Evolutionary conservation across 108 stramenopile species (phyloP), one percentile per base, ranked within the genome.

Genomic region (Schizochytrium sp.): DNA sequence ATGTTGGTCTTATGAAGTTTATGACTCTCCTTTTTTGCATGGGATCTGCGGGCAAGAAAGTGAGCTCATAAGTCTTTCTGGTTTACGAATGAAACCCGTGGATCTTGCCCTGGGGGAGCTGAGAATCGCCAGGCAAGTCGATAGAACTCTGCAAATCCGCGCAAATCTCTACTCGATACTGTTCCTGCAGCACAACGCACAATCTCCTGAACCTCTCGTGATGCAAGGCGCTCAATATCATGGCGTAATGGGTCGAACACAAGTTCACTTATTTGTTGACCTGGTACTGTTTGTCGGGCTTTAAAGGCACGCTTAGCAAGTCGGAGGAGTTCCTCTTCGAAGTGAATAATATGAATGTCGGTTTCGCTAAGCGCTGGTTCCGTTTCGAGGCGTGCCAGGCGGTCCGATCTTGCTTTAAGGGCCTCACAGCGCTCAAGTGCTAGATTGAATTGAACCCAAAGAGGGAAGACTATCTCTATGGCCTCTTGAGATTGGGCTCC

Each of bases 391-490:
- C 64, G 64, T 44, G 64, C 64, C 12, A 69, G 28, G 15, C 64
- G 64, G 64, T 69, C 64, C 5, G 64, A 38, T 38, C 64, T 38
- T 44, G 64, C 64, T 44, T 69, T 69, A 0, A 69, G 64, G 42
- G 64, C 64, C 64, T 69, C 64, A 44, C 64, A 69, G 64, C 64
- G 64, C 28, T 69, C 64, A 15, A 69, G 64, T 44, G 44, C 64
- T 2, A 69, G 1, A 15, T 69, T 69, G 64, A 69, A 69, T 44
- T 69, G 64, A 8, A 69, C 19, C 64, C 64, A 69, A 38, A 69
- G 40, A 44, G 64, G 64, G 44, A 69, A 69, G 7, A 69, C 28
- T 5, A 69, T 7, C 28, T 69, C 64, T 38, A 69, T 15, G 64
- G 42, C 28, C 2, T 69, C 42, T 15, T 69, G 64, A 38, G 64